Conservation (phyloP, 129 eudicot genomes). For the Cynara cardunculus region DNA sequence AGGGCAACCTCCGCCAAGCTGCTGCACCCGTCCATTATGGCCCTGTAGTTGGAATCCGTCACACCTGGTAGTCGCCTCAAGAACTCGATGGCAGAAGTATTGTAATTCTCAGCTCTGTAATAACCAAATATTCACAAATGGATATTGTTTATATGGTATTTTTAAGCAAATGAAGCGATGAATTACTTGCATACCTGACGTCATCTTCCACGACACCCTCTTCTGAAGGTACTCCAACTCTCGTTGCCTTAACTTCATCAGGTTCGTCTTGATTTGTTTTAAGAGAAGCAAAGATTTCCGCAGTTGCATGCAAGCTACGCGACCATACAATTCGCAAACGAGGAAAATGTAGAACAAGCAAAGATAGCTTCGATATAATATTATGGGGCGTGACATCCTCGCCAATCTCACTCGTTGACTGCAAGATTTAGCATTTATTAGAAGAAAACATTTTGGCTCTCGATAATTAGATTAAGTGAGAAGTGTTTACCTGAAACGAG, state of each 20-base stretch:
- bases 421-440: constrained; percentile 30
- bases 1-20: constrained; percentile 85
- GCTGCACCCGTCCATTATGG: constrained; percentile 80
- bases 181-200: constrained; percentile 49
- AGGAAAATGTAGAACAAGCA: constrained; percentile 89
- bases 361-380: constrained; percentile 80
- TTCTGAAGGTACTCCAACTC: constrained; percentile 96
- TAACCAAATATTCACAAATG: background rate
- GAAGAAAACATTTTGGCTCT: background rate
- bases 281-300: constrained; percentile 84
- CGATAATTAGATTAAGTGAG: background rate
- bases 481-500: constrained; percentile 65
- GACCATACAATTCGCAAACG: constrained; percentile 95
- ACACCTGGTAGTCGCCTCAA: constrained; percentile 94
- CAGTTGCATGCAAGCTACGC: constrained; percentile 97
- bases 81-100: constrained; percentile 93
- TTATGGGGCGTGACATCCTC: constrained; percentile 82
- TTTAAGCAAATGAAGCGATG: background rate
- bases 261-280: constrained; percentile 96
- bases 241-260: constrained; percentile 86
- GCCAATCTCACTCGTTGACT: constrained; percentile 83
- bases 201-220: constrained; percentile 88
- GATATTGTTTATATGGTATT: background rate
- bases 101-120: constrained; percentile 88
- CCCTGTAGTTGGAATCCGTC: constrained; percentile 82